These are phyloP conservation scores for Lodderomyces margitis DNA, from an alignment of 1,139 yeast genomes.

Conservation along the genomic window DNA sequence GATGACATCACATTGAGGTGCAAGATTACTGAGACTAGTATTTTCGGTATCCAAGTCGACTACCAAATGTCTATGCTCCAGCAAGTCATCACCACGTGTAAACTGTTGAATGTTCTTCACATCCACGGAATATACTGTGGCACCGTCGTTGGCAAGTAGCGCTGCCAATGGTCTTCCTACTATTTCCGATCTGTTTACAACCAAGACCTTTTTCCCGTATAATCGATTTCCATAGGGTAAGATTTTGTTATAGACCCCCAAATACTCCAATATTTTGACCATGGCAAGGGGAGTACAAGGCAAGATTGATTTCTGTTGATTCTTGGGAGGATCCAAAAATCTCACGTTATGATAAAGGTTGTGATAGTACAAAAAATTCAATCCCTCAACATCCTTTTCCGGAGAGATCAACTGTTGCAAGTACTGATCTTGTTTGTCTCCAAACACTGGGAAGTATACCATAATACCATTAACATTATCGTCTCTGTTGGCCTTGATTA, in stretches of 20 bases:
- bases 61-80: constrained; percentile 80
- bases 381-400: constrained; percentile 94
- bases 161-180: constrained; percentile 98
- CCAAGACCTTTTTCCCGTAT: constrained; percentile 86
- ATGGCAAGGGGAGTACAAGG: constrained; percentile 97
- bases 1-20: constrained; percentile 80
- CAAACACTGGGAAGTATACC: constrained; percentile 98
- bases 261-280: constrained; percentile 86
- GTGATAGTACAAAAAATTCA: constrained; percentile 86
- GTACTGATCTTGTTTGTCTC: constrained; percentile 92
- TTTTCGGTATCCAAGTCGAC: constrained; percentile 68
- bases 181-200: constrained; percentile 91
- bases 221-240: constrained; percentile 87
- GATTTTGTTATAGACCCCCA: constrained; percentile 81
- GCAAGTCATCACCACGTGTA: constrained; percentile 90
- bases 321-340: constrained; percentile 65
- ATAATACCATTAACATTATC: constrained; percentile 82
- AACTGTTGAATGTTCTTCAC: constrained; percentile 83
- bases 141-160: constrained; percentile 93
- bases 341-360: constrained; percentile 92
- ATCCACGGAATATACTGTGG: constrained; percentile 90
- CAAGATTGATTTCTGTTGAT: constrained; percentile 76
- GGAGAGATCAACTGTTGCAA: constrained; percentile 84
- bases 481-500: constrained; percentile 79
- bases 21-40: too few relatives aligned